These are phyloP conservation scores for Sequoiadendron giganteum DNA, from an alignment of 75 land plant species.

Conservation along the genomic window DNA sequence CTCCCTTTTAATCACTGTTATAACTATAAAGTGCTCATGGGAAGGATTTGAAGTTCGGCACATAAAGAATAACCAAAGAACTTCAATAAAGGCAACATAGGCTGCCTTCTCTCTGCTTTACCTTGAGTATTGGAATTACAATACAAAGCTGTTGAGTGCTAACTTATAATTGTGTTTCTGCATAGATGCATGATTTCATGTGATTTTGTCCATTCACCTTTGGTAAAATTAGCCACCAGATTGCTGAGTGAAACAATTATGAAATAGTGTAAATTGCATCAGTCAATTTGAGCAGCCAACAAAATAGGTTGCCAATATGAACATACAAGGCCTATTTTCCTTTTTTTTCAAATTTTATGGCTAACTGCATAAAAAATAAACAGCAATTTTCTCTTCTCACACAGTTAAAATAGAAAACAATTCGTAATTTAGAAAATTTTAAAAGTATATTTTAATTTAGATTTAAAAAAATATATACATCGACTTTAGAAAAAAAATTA, in stretches of 20 bases:
- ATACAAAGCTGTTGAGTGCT: neutral
- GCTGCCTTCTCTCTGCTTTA: neutral
- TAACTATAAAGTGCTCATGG: neutral
- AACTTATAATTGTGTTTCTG: neutral
- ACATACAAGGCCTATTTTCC: too few species aligned
- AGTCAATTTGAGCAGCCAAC: neutral
- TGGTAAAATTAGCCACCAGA: neutral
- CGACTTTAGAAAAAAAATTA: too few species aligned
- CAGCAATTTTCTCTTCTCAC: too few species aligned
- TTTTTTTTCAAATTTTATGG: too few species aligned
- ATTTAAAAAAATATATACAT: too few species aligned
- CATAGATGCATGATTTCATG: conserved; percentile 1
- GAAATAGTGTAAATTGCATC: neutral
- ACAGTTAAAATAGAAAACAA: too few species aligned
- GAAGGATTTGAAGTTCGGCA: neutral
- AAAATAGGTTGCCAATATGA: neutral
- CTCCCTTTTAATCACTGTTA: neutral
- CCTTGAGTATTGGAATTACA: neutral
- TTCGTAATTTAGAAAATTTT: too few species aligned
- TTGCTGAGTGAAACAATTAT: neutral
- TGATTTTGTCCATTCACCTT: neutral
- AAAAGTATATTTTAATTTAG: too few species aligned
- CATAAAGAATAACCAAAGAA: conserved; percentile 2
- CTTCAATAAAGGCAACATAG: neutral
- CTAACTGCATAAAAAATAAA: too few species aligned